Base-by-base conservation (phyloP, 1,139 yeast genomes). In the Barnettozyma hawaiiensis region DNA sequence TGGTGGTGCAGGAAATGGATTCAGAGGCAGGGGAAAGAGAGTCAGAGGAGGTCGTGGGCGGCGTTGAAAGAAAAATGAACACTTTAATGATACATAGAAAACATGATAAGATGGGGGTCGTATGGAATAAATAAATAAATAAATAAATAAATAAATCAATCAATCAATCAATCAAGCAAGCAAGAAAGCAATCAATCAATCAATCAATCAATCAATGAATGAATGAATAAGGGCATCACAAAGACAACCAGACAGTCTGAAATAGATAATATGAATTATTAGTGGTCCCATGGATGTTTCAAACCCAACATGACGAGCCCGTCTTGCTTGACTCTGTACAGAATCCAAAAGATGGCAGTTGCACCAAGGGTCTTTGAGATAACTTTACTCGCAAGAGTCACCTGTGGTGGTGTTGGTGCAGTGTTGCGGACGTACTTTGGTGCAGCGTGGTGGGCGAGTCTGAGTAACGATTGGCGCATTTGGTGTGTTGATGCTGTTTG, bases 221-320 rank as follows among this genome's bases (percentile, higher is more conserved):
- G n/a, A 26, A 21, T 21, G 16, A 35, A 24, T 26, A 19, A 22
- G 24, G 14, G n/a, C n/a, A n/a, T n/a, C n/a, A n/a, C n/a, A n/a
- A n/a, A n/a, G n/a, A n/a, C n/a, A n/a, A n/a, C n/a, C n/a, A n/a
- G n/a, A n/a, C n/a, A n/a, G n/a, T n/a, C n/a, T n/a, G n/a, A n/a
- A n/a, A n/a, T n/a, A n/a, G n/a, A n/a, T n/a, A n/a, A n/a, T n/a
- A n/a, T n/a, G n/a, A n/a, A n/a, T n/a, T 12, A 10, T 35, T 16
- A 53, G 35, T 53, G 57, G 32, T 54, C 58, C 55, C 55, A 54
- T 32, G 58, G 58, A 34, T 54, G 57, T 33, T 50, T 51, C 32
- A 54, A 26, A 3, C 57, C 57, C 51, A 54, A 48, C 53, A 52
- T 49, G 9, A 54, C 56, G 47, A 49, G 28, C 3, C 55, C 55